These are phyloP conservation scores for Arthrobotrys pseudoclavata DNA, from an alignment of 2,329 filamentous ascomycete genomes.

Conservation along the genomic window DNA sequence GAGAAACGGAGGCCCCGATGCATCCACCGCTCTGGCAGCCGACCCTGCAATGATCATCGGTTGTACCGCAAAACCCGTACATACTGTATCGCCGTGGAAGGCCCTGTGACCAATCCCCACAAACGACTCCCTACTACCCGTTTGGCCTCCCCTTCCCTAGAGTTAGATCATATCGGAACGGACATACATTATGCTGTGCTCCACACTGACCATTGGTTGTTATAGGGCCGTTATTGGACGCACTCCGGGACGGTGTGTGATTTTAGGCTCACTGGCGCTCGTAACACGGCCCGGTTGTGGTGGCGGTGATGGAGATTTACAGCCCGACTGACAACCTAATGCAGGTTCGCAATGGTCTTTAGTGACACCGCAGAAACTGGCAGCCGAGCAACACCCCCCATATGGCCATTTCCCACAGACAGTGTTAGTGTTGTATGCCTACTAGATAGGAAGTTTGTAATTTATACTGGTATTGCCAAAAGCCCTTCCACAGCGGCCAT, in stretches of 20 bases:
- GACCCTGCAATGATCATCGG: slow-evolving; percentile 69
- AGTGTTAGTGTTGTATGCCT: slow-evolving; percentile 1
- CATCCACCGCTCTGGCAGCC: slow-evolving; percentile 73
- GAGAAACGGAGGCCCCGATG: slow-evolving; percentile 68
- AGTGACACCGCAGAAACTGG: slow-evolving; percentile 61
- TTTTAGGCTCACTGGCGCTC: slow-evolving; percentile 54
- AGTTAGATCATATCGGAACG: not conserved
- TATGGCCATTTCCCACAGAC: slow-evolving; percentile 61
- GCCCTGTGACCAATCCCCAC: slow-evolving; percentile 71
- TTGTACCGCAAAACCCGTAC: slow-evolving; percentile 70
- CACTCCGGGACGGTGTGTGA: slow-evolving; percentile 55
- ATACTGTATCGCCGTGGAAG: slow-evolving; percentile 68
- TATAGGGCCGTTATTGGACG: slow-evolving; percentile 64
- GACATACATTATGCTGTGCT: slow-evolving; percentile 46
- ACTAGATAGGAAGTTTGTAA: not conserved
- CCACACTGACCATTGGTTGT: slow-evolving; percentile 73
- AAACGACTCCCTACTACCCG: slow-evolving; percentile 67
- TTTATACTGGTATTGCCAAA: slow-evolving; percentile 62
- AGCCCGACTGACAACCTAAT: slow-evolving; percentile 64
- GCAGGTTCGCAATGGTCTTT: slow-evolving; percentile 50
- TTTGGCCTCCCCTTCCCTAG: not conserved
- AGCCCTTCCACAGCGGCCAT: slow-evolving; percentile 64
- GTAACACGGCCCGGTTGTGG: slow-evolving; percentile 17
- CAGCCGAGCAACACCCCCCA: slow-evolving; percentile 63
- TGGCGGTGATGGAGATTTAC: slow-evolving; percentile 47